Percentiles rank a stretch among this genome's conserved stretches.
phyloP scores from a whole-genome alignment of 129 eudicot genomes.

The Lactuca saligna region DNA sequence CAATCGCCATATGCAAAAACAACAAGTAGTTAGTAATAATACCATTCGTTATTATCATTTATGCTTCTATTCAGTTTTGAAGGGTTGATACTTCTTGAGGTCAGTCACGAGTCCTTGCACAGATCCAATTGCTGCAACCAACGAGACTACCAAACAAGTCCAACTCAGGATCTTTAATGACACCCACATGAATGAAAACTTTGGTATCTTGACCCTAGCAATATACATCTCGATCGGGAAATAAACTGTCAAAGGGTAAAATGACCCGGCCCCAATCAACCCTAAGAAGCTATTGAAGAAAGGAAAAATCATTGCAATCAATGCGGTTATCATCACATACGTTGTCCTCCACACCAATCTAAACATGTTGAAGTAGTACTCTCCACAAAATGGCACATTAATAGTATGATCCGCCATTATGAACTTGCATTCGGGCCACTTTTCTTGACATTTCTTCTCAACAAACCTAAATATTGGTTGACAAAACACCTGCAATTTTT shows the following conservation, averaged over 20 bases:
- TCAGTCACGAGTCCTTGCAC: slow-evolving; percentile 55
- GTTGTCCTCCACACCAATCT: slow-evolving; percentile 80
- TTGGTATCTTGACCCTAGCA: slow-evolving; percentile 63
- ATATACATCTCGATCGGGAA: slow-evolving; percentile 92
- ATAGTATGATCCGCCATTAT: slow-evolving; percentile 48
- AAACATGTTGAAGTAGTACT: slow-evolving; percentile 54
- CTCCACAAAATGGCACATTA: slow-evolving; percentile 46
- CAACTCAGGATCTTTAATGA: slow-evolving; percentile 71
- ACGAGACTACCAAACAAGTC: slow-evolving; percentile 63
- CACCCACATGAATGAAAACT: slow-evolving; percentile 62
- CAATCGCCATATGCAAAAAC: too few relatives aligned
- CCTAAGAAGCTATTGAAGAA: slow-evolving; percentile 89
- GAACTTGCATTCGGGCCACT: slow-evolving; percentile 73
- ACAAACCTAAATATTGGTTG: slow-evolving; percentile 80
- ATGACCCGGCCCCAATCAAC: slow-evolving; percentile 74
- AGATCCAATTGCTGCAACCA: slow-evolving; percentile 83
- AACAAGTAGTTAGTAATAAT: too few relatives aligned
- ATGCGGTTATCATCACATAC: slow-evolving; percentile 57
- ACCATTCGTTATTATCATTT: too few relatives aligned
- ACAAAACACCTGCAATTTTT: slow-evolving; percentile 43
- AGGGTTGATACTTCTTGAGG: slow-evolving; percentile 68
- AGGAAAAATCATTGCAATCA: slow-evolving; percentile 80
- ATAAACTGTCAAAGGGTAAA: slow-evolving; percentile 84
- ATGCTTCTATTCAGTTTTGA: slow-evolving; percentile 39
- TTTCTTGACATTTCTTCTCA: slow-evolving; percentile 42